Evolutionary conservation across 176 grass and related monocot genomes (phyloP), one percentile per base, ranked within the genome.

Genomic region (Carex parvula): DNA sequence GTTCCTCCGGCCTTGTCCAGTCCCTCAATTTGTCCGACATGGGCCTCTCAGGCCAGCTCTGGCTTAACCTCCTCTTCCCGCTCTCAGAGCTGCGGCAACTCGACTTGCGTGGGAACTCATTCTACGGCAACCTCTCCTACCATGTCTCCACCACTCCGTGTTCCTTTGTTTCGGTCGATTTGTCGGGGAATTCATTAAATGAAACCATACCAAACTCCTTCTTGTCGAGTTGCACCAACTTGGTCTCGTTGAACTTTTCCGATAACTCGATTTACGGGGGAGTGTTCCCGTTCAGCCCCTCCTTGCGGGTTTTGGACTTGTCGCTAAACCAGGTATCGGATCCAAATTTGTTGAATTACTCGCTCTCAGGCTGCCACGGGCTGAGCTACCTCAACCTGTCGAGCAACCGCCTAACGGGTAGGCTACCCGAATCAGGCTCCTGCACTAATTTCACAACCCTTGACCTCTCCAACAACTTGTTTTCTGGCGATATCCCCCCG

Each of bases 51-150:
- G 96, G 96, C 15, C 86, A 84, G 12, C 92, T 99, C 53, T 70
- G 60, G 2, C 69, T 99, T 12, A 88, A 93, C 64, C 54, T 64
- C 48, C 89, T 99, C 33, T 64, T 99, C n/a, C 24, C 65, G 9
- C 89, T 99, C 33, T 88, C 88, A 6, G 37, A 70, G 20, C 88
- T 99, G 1, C 85, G 64, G 30, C 60, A 58, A 41, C 86, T 99
- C 46, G 81, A 89, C 60, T 65, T 99, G 65, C 73, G 84, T 75
- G 88, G 93, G 74, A 99, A 99, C 84, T 94, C 87, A 44, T 99
- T 99, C 85, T 68, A 92, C 52, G 96, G 96, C 88, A 92, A 90
- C 86, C 91, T 99, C 64, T 92, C 96, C 8, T 90, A 95, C 91
- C 13, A 64, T 8, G 3, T 81, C 13, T 64, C 87, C 17, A 46